These are phyloP conservation scores for Albugo laibachii DNA, from an alignment of 352 stramenopile species.

Conservation along the genomic window DNA sequence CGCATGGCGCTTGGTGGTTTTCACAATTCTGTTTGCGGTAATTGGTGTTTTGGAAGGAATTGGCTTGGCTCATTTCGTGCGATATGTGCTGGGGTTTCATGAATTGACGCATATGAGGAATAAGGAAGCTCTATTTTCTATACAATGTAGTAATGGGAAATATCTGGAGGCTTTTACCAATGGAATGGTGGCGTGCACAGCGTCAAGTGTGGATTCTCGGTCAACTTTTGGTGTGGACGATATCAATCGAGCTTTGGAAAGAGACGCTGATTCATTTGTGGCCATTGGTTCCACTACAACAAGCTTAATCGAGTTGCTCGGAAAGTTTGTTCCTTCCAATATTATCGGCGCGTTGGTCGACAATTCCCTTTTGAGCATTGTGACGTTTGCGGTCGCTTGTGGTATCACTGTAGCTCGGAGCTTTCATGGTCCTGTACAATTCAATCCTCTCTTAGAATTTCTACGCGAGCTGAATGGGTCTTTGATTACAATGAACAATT, in stretches of 20 bases:
- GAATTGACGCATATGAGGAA: constrained; percentile 9
- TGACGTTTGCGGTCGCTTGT: constrained; percentile 43
- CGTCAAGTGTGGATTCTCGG: constrained; percentile 2
- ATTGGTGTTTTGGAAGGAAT: constrained; percentile 31
- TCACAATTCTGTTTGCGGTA: constrained; percentile 25
- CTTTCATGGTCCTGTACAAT: constrained; percentile 40
- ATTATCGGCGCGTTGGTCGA: constrained; percentile 49
- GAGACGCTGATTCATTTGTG: constrained; percentile 8
- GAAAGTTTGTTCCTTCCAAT: constrained; percentile 44
- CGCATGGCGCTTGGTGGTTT: constrained; percentile 17
- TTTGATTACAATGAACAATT: constrained; percentile 53
- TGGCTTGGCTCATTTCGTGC: constrained; percentile 26
- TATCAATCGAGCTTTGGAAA: constrained; percentile 28
- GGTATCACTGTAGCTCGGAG: constrained; percentile 40
- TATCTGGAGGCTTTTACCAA: constrained; percentile 31
- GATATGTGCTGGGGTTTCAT: constrained; percentile 15
- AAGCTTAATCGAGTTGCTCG: constrained; percentile 37
- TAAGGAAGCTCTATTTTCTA: constrained; percentile 34
- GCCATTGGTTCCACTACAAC: constrained; percentile 25
- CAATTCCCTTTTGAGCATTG: constrained; percentile 42
- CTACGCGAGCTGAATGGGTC: constrained; percentile 59
- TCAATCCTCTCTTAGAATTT: constrained; percentile 66
- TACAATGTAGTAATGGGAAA: constrained; percentile 49
- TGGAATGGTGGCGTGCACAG: constrained; percentile 36
- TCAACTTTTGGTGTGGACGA: constrained; percentile 38